Percentiles rank a stretch among this genome's conserved stretches.
Evolutionary conservation across 2,329 filamentous ascomycete genomes (phyloP).

Genomic region (Curvularia verruculosa): DNA sequence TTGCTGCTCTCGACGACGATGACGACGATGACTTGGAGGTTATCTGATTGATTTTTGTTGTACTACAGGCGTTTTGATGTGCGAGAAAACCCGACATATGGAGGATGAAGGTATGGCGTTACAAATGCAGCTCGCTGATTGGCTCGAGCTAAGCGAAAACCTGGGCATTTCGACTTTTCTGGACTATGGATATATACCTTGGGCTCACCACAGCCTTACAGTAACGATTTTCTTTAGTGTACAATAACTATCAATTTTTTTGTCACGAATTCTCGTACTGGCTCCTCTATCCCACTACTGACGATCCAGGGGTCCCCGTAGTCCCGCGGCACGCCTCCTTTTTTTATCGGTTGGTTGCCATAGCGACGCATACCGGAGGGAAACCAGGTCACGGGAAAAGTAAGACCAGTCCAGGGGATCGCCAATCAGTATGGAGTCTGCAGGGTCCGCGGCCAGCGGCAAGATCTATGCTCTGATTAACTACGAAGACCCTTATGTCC

Average conservation of each 20-base stretch:
- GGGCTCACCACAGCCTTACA: slow-evolving; percentile 13
- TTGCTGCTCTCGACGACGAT: slow-evolving; percentile 49
- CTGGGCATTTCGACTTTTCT: slow-evolving; percentile 28
- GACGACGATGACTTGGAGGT: slow-evolving; percentile 57
- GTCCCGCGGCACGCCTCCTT: neutral
- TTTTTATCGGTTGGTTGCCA: neutral
- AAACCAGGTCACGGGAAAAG: neutral
- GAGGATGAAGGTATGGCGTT: slow-evolving; percentile 26
- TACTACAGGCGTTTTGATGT: slow-evolving; percentile 8
- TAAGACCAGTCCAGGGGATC: neutral
- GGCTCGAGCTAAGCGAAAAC: slow-evolving; percentile 41
- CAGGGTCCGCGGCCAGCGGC: neutral
- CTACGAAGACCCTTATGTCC: slow-evolving; percentile 88
- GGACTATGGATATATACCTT: slow-evolving; percentile 22
- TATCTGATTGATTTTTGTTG: slow-evolving; percentile 37
- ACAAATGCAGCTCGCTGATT: slow-evolving; percentile 31
- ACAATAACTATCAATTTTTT: slow-evolving; percentile 15
- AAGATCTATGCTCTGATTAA: slow-evolving; percentile 73
- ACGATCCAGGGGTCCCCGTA: neutral
- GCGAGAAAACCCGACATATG: slow-evolving; percentile 6
- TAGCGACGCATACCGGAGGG: neutral
- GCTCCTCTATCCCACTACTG: neutral
- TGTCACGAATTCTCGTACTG: slow-evolving; percentile 50
- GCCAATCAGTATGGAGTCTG: slow-evolving; percentile 20
- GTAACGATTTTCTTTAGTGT: slow-evolving; percentile 30